phyloP scores from a whole-genome alignment of 495 filamentous ascomycete genomes.

The Podospora comata region DNA sequence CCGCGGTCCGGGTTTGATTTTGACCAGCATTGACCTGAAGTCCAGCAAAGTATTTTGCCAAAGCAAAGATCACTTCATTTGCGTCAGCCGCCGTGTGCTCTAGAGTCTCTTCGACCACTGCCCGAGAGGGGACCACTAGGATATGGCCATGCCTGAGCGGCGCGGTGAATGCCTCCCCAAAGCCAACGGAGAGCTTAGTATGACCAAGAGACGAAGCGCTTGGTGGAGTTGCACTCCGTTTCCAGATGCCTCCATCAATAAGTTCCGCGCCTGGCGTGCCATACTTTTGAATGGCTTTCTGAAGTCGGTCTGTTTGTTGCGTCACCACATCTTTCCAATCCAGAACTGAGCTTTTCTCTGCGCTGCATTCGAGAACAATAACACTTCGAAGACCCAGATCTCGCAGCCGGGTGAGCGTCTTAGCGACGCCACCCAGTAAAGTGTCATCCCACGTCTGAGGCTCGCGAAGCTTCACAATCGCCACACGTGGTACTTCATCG shows the following conservation, averaged over 20 bases:
- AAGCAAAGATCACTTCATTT: slow-evolving; percentile 66
- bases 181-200: slow-evolving; percentile 38
- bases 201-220: slow-evolving; percentile 20
- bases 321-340: slow-evolving; percentile 44
- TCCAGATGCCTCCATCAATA: slow-evolving; percentile 60
- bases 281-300: slow-evolving; percentile 65
- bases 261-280: slow-evolving; percentile 63
- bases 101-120: slow-evolving; percentile 60
- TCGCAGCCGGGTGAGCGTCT: slow-evolving; percentile 77
- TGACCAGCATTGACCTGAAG: slow-evolving; percentile 38
- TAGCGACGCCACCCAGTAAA: slow-evolving; percentile 70
- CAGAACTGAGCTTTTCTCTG: slow-evolving; percentile 23
- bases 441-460: slow-evolving; percentile 65
- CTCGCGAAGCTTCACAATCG: slow-evolving; percentile 77
- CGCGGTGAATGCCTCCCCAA: slow-evolving; percentile 57
- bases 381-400: slow-evolving; percentile 77
- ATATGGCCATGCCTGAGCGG: slow-evolving; percentile 73
- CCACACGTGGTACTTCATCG: slow-evolving; percentile 63
- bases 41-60: slow-evolving; percentile 71
- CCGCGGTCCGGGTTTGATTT: slow-evolving; percentile 50
- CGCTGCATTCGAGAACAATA: slow-evolving; percentile 72
- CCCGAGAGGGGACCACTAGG: slow-evolving; percentile 71
- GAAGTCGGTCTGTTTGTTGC: slow-evolving; percentile 70
- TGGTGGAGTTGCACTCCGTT: slow-evolving; percentile 28
- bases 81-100: slow-evolving; percentile 53